Evolutionary conservation across 1,284 basidiomycete genomes (phyloP), one percentile per base, ranked within the genome.

Genomic region (Sanghuangporus baumii): DNA sequence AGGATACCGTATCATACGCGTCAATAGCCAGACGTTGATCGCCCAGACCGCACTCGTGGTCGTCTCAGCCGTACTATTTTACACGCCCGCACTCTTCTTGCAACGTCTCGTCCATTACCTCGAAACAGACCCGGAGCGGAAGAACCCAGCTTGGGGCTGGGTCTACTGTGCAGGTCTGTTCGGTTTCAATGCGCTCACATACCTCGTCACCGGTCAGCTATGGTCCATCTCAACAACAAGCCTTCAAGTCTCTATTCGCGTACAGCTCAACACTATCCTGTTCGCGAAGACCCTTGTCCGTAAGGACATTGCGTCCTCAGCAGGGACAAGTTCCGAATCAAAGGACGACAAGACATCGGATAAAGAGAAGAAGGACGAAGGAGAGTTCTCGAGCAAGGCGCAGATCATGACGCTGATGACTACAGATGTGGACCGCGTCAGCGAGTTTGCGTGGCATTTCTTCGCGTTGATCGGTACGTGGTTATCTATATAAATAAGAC

Each of bases 321-420:
- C 83, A 8, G 71, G 77, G 5, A 56, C 74, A 60, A 59, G 68
- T 14, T 47, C 70, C n/a, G 69, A 69, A 23, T 63, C 58, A 8
- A 74, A 71, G 37, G 71, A 73, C 55, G 66, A 69, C 14, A 67
- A 69, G 23, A 68, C 63, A 34, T 73, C 74, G 43, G 74, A 74
- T 20, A 65, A 68, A 47, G 56, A 59, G 16, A 64, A 67, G n/a
- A 66, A 67, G 40, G 77, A 82, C 12, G 90, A 91, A 54, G 84
- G 85, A 57, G 88, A 89, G 54, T 93, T 96, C 69, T 91, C 87
- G 8, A 93, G 88, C 70, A 96, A 96, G 74, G 88, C 91, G 8
- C 93, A 96, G 75, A 88, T 96, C 69, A 91, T 94, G 87, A 91
- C 86, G 14, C 78, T 90, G 18, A 90, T 91, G 88, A 93, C 92